Evolutionary conservation across 1,284 basidiomycete genomes (phyloP), one percentile per base, ranked within the genome.

Genomic region (Trichosporon coremiiforme): DNA sequence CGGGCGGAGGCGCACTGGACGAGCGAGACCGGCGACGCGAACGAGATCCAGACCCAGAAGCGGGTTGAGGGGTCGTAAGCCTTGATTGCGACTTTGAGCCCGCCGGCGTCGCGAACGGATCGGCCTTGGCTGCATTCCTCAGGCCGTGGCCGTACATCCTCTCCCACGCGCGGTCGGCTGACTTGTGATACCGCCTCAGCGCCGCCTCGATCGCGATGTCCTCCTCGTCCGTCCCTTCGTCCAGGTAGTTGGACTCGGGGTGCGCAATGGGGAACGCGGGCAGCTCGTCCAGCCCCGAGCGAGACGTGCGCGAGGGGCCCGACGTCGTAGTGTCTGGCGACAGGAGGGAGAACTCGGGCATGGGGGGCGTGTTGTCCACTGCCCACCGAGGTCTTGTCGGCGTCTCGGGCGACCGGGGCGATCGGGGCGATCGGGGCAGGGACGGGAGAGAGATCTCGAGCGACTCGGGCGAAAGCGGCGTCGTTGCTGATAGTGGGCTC

Each of bases 151-250:
- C 31, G 31, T 62, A 62, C 29, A 33, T 1, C 7, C 31, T 33
- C 15, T 31, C 57, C 29, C 31, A 33, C 1, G 57, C 57, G 15
- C 31, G 31, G 57, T 62, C 57, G 17, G 57, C 57, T 1, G 57
- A 62, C 2, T n/a, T 15, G 17, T 62, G 57, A 9, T 33, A 62
- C 5, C 57, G 57, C 15, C 57, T 31, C 57, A 62, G 57, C 29
- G 57, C 57, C 13, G 57, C 57, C 6, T 62, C 57, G 29, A 62
- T 62, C 31, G 57, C 57, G 17, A 35, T 17, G 31, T 62, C 57
- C 29, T 62, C 57, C 57, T 62, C 57, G 31, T 62, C 57, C 17
- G 57, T 62, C 29, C 57, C 57, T 17, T 62, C 57, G 31, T 62
- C 57, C 29, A 62, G 29, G 8, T 62, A 33, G 15, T 6, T n/a